Percentiles rank a stretch among this genome's conserved stretches.
Conservation (phyloP, 169 alveolate genomes). For the Eimeria maxima region DNA sequence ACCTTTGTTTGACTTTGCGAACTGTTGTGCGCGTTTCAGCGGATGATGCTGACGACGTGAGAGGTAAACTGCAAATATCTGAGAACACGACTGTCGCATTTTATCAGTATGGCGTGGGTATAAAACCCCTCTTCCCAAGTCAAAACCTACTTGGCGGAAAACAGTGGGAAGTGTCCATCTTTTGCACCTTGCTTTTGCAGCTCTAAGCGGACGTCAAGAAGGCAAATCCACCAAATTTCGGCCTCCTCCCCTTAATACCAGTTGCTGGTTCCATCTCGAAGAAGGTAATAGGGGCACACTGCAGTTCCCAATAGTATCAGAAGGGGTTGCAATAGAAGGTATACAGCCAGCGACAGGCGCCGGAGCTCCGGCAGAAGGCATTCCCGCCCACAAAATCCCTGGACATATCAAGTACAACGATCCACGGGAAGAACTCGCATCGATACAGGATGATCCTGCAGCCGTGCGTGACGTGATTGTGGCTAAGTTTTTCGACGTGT, state of each 20-base stretch:
- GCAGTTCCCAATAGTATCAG: slow-evolving; percentile 32
- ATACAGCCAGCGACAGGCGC: not conserved
- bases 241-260: slow-evolving; percentile 44
- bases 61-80: slow-evolving; percentile 1
- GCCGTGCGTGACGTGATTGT: slow-evolving; percentile 75
- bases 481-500: slow-evolving; percentile 39
- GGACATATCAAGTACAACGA: slow-evolving; percentile 58
- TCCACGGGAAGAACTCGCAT: slow-evolving; percentile 54
- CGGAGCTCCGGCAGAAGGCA: slow-evolving; percentile 71
- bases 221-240: not conserved
- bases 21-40: not conserved
- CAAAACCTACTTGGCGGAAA: not conserved
- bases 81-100: not conserved
- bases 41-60: slow-evolving; percentile 41
- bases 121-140: not conserved
- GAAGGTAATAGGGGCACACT: slow-evolving; percentile 39
- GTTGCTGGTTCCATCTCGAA: slow-evolving; percentile 37
- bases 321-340: not conserved
- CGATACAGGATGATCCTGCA: slow-evolving; percentile 56
- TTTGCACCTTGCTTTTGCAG: slow-evolving; percentile 11
- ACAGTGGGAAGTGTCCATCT: not conserved
- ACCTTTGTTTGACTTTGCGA: not conserved
- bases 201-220: slow-evolving; percentile 33
- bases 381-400: slow-evolving; percentile 34
- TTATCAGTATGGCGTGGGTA: not conserved